Conservation (phyloP, 1,284 basidiomycete genomes). For the Papiliotrema flavescens region DNA sequence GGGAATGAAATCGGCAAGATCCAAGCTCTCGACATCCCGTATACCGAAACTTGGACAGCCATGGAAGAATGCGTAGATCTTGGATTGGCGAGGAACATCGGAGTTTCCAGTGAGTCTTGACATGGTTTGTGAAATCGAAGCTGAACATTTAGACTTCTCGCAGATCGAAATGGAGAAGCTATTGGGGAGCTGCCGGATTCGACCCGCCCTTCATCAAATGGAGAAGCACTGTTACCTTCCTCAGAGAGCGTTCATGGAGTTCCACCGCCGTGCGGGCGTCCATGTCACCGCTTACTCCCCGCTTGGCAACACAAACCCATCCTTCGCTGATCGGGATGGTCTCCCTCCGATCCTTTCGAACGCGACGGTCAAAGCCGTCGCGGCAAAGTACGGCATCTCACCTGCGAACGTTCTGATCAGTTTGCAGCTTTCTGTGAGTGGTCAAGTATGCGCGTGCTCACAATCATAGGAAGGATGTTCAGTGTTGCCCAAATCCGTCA, state of each 20-base stretch:
- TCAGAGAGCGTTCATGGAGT: constrained; percentile 69
- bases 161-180: constrained; percentile 16
- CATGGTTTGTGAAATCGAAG: neutral
- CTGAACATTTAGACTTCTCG: constrained; percentile 13
- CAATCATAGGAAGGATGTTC: constrained; percentile 56
- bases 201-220: constrained; percentile 63
- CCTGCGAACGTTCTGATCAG: constrained; percentile 53
- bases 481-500: constrained; percentile 67
- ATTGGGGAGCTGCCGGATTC: constrained; percentile 8
- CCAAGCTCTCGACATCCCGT: constrained; percentile 17
- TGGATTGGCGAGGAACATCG: constrained; percentile 18
- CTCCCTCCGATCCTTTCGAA: constrained; percentile 19
- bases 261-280: constrained; percentile 49
- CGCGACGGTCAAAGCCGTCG: constrained; percentile 57
- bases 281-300: constrained; percentile 79
- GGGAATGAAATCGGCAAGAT: constrained; percentile 5
- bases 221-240: constrained; percentile 75
- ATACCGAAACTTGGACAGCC: constrained; percentile 21
- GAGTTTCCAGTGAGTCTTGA: constrained; percentile 13
- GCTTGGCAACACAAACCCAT: constrained; percentile 58
- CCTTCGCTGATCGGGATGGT: constrained; percentile 11
- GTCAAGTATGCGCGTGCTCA: constrained; percentile 27
- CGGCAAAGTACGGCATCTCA: constrained; percentile 58
- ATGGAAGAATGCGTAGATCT: constrained; percentile 27
- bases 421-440: constrained; percentile 47